phyloP scores from a whole-genome alignment of 331 rosid genomes.

The Malus hybrid region DNA sequence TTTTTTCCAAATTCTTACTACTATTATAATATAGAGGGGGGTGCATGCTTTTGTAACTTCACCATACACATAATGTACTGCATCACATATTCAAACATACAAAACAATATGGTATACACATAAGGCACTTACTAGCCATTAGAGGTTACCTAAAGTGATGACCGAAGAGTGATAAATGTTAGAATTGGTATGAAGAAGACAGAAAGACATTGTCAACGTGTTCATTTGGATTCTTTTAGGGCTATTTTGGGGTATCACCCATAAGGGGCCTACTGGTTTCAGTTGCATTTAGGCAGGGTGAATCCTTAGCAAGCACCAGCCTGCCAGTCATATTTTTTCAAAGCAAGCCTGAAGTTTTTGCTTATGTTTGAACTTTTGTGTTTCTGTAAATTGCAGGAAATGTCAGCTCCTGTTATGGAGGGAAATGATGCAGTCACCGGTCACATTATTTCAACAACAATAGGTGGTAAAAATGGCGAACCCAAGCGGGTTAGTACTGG shows the following conservation, averaged over 20 bases:
- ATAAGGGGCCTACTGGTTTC: background rate
- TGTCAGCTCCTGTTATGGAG: conserved; percentile 64
- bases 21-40: background rate
- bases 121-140: background rate
- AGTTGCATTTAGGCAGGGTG: background rate
- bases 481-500: conserved; percentile 61
- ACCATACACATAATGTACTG: background rate
- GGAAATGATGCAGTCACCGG: conserved; percentile 86
- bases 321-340: background rate
- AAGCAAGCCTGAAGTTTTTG: background rate
- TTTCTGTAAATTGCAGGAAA: conserved; percentile 58
- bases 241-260: background rate
- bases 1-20: background rate
- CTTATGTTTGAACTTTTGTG: background rate
- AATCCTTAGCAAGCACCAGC: conserved; percentile 6
- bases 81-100: background rate
- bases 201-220: background rate
- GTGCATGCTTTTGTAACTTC: background rate
- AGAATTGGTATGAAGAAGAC: background rate
- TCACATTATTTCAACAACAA: conserved; percentile 84
- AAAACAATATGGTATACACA: background rate
- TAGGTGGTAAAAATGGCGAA: conserved; percentile 98
- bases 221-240: background rate
- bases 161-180: conserved; percentile 11
- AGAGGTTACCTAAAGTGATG: background rate